phyloP scores from a whole-genome alignment of 2,329 filamentous ascomycete species.

The Colletotrichum echinochloae region DNA sequence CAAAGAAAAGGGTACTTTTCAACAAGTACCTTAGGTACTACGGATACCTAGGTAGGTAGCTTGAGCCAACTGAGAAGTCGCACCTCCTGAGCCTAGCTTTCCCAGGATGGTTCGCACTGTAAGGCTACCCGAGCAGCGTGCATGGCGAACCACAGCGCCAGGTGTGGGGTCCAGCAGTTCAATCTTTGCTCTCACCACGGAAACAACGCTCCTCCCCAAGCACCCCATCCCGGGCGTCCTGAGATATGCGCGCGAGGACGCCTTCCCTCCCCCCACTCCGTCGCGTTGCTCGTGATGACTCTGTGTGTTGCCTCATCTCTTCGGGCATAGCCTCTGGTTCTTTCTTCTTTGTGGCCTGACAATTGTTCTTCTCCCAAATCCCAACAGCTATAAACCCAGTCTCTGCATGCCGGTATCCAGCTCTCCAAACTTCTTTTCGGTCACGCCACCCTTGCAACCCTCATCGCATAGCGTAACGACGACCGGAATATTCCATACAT shows the following conservation, averaged over 20 bases:
- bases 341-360: background rate
- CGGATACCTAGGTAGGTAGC: too few relatives aligned
- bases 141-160: constrained; percentile 21
- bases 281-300: constrained; percentile 29
- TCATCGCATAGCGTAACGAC: constrained; percentile 5
- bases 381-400: background rate
- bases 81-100: background rate
- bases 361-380: background rate
- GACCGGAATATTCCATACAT: background rate
- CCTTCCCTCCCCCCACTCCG: background rate
- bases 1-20: background rate
- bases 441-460: constrained; percentile 4
- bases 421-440: background rate
- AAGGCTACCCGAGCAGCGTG: constrained; percentile 30
- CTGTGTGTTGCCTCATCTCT: constrained; percentile 16
- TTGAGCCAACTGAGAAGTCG: background rate
- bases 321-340: constrained; percentile 20
- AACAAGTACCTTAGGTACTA: constrained; percentile 14
- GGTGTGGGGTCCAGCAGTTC: constrained; percentile 24
- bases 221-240: constrained; percentile 15
- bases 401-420: background rate
- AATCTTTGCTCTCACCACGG: constrained; percentile 34
- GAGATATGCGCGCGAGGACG: constrained; percentile 16
- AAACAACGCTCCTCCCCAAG: constrained; percentile 16
- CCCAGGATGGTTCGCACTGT: constrained; percentile 35